Evolutionary conservation across 2,329 filamentous ascomycete genomes (phyloP), one percentile per base, ranked within the genome.

Genomic region (Colletotrichum caudatum): DNA sequence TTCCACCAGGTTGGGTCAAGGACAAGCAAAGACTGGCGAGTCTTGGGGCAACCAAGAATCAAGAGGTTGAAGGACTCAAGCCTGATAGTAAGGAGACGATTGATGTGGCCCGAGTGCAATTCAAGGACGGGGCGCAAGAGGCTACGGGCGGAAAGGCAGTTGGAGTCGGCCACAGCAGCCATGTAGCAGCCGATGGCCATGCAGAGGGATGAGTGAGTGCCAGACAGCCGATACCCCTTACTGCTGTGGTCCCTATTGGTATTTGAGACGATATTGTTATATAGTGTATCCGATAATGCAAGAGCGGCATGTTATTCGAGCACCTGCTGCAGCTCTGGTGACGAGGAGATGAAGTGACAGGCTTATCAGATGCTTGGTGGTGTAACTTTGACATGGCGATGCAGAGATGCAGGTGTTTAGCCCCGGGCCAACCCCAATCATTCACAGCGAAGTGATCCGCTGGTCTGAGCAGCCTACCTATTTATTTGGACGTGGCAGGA

Each of bases 1-100:
- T 91, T 23, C 89, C 90, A 1, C 90, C 90, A 3, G 84, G 84
- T 0, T 90, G 88, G 88, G 35, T 83, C 14, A 77, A 76, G 23
- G 81, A 83, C 59, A 81, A 74, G 64, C 69, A 1, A 75, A 76
- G 63, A 76, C 64, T 66, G 35, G 66, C 66, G 23, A 57, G 53
- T 26, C 46, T 66, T 8, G 39, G 39, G 14, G 65, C 37, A 16
- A n/a, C 39, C 20, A 64, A 56, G 26, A 82, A 8, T 82, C 16
- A 57, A 66, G 64, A 54, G 56, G 56, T 29, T 18, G 41, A 66
- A 33, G 61, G 33, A 5, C 44, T 26, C 26, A 64, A n/a, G 44
- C 18, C 29, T 9, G 62, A 72, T 20, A 54, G 29, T 23, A 64
- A 74, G 44, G 57, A 69, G 54, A 69, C 72, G 54, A 68, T 62